Evolutionary conservation across 1,284 basidiomycete genomes (phyloP).

Genomic region (Agaricales sp.): DNA sequence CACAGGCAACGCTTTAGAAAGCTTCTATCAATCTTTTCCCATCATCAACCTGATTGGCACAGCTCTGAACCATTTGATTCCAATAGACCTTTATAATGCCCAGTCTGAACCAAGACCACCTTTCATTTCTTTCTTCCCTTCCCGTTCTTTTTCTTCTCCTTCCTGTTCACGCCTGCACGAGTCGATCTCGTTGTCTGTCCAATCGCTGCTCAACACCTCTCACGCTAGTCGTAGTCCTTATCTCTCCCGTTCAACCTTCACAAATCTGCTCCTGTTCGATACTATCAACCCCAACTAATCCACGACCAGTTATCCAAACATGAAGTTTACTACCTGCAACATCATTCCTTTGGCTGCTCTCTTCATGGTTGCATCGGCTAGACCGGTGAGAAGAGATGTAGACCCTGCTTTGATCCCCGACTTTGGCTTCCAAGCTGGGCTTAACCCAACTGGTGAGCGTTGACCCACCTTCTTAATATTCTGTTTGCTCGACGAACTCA

Average conservation of each 20-base stretch:
- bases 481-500: background rate
- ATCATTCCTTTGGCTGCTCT: constrained; percentile 10
- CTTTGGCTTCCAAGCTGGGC: constrained; percentile 37
- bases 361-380: constrained; percentile 25
- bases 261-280: too few relatives aligned
- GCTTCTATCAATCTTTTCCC: too few relatives aligned
- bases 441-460: constrained; percentile 40
- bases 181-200: constrained; percentile 13
- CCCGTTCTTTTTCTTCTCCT: constrained; percentile 10
- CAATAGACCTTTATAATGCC: too few relatives aligned
- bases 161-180: constrained; percentile 15
- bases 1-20: too few relatives aligned
- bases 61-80: too few relatives aligned
- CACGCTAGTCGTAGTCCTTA: constrained; percentile 12
- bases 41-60: too few relatives aligned
- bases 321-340: constrained; percentile 24
- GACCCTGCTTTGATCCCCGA: constrained; percentile 40
- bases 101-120: too few relatives aligned
- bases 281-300: too few relatives aligned
- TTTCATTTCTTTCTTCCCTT: constrained; percentile 8
- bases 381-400: constrained; percentile 36
- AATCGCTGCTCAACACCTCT: constrained; percentile 13
- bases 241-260: too few relatives aligned
- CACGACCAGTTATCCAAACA: constrained; percentile 12
- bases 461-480: background rate